Conservation (phyloP, 768 basidiomycete genomes). For the Hypholoma fasciculare region DNA sequence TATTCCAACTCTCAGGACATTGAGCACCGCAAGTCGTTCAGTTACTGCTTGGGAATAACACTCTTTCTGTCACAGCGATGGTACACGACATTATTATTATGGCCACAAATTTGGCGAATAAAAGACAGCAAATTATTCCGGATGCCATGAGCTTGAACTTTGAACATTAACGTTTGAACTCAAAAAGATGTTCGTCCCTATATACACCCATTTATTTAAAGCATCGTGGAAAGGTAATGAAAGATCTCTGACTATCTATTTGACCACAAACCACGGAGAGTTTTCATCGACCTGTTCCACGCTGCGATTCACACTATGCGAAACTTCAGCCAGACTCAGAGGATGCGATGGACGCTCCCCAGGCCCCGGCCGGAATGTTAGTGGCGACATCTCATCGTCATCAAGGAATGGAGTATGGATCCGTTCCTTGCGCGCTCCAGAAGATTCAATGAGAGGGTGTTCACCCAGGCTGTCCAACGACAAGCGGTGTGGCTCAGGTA, state of each 20-base stretch:
- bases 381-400: constrained; percentile 62
- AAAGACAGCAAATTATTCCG: neutral
- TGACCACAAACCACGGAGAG: neutral
- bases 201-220: neutral
- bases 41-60: too few species aligned
- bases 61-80: too few species aligned
- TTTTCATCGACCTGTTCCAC: neutral
- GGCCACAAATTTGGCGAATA: too few species aligned
- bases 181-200: neutral
- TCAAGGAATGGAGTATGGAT: constrained; percentile 84
- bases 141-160: neutral
- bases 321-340: neutral
- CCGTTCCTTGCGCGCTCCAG: constrained; percentile 40
- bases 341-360: neutral
- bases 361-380: constrained; percentile 43
- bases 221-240: neutral
- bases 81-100: too few species aligned
- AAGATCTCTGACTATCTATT: neutral
- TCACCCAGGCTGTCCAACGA: neutral
- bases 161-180: neutral
- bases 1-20: too few species aligned
- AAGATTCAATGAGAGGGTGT: constrained; percentile 15
- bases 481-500: neutral
- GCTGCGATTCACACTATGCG: neutral
- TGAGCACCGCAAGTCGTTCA: too few species aligned